These are phyloP conservation scores for Phytophthora colocasiae DNA, from an alignment of 352 stramenopile genomes.

Conservation along the genomic window DNA sequence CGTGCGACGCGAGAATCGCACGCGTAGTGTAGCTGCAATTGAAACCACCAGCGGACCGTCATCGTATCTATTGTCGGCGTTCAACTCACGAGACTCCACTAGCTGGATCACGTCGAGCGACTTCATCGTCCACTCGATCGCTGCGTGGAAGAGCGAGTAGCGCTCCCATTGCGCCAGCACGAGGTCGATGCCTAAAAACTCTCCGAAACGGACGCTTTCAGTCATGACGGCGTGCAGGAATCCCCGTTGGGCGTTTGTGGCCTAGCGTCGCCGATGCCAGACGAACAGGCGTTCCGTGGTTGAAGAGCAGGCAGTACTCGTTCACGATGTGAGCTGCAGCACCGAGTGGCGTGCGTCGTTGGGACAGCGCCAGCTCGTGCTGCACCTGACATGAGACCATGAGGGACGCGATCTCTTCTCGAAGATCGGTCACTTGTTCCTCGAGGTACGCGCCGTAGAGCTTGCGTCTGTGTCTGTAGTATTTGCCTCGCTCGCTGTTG, in stretches of 20 bases:
- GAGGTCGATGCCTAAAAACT: conserved; percentile 47
- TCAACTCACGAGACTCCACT: conserved; percentile 13
- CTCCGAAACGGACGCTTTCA: conserved; percentile 52
- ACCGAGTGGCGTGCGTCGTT: conserved; percentile 25
- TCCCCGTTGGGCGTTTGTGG: conserved; percentile 34
- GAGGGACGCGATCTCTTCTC: conserved; percentile 56
- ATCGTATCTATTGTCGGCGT: conserved; percentile 37
- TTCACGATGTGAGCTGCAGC: conserved; percentile 46
- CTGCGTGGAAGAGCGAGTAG: conserved; percentile 56
- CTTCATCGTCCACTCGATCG: conserved; percentile 53
- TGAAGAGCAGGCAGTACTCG: conserved; percentile 65
- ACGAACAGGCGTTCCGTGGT: conserved; percentile 54
- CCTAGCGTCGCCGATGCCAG: conserved; percentile 16
- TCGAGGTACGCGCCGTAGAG: conserved; percentile 50
- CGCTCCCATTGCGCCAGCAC: conserved; percentile 62
- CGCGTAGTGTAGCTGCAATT: conserved; percentile 38
- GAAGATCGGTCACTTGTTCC: conserved; percentile 46
- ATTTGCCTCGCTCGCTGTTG: conserved; percentile 76
- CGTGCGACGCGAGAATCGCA: conserved; percentile 55
- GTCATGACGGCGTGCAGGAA: conserved; percentile 54
- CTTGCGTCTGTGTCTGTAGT: conserved; percentile 64
- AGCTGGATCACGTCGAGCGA: conserved; percentile 49
- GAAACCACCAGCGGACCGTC: conserved; percentile 32
- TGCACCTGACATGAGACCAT: conserved; percentile 37
- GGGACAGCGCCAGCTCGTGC: conserved; percentile 39